Conservation (phyloP, 306 rosid species). For the Pyrus bretschneideri region DNA sequence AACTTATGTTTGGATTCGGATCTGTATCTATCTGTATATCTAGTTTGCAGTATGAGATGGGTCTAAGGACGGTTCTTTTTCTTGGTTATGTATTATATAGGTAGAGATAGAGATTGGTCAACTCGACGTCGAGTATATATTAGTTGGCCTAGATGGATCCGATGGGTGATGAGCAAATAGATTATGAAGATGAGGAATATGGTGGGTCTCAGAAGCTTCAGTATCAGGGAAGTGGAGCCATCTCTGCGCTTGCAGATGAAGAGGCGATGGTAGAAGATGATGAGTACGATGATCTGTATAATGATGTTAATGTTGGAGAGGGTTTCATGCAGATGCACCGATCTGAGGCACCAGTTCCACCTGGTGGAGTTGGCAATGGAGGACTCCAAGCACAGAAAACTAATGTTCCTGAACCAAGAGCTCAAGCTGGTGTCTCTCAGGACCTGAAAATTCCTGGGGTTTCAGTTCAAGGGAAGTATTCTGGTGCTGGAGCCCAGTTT, state of each 20-base stretch:
- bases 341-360: conserved; percentile 23
- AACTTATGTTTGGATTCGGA: not conserved
- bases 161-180: conserved; percentile 36
- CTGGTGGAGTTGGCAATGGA: conserved; percentile 25
- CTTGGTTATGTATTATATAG: conserved; percentile 16
- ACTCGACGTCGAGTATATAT: not conserved
- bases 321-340: conserved; percentile 38
- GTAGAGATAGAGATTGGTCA: conserved; percentile 14
- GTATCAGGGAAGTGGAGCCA: conserved; percentile 40
- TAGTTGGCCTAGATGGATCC: conserved; percentile 14
- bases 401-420: conserved; percentile 19
- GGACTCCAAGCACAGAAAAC: conserved; percentile 29
- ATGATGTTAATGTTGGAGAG: conserved; percentile 51
- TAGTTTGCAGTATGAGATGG: not conserved
- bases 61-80: conserved; percentile 15
- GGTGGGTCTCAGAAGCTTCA: conserved; percentile 35
- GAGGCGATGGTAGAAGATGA: conserved; percentile 40
- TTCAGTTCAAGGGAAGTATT: conserved; percentile 22
- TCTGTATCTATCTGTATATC: not conserved
- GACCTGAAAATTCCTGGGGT: conserved; percentile 23
- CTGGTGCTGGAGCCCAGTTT: conserved; percentile 21
- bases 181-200: conserved; percentile 35
- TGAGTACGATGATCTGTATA: conserved; percentile 44
- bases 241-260: conserved; percentile 43
- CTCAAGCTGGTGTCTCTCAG: conserved; percentile 14